Percentiles rank a stretch among this genome's conserved stretches.
These are phyloP conservation scores for Gracilaria domingensis DNA, from an alignment of 23 red algal genomes.

Conservation along the genomic window DNA sequence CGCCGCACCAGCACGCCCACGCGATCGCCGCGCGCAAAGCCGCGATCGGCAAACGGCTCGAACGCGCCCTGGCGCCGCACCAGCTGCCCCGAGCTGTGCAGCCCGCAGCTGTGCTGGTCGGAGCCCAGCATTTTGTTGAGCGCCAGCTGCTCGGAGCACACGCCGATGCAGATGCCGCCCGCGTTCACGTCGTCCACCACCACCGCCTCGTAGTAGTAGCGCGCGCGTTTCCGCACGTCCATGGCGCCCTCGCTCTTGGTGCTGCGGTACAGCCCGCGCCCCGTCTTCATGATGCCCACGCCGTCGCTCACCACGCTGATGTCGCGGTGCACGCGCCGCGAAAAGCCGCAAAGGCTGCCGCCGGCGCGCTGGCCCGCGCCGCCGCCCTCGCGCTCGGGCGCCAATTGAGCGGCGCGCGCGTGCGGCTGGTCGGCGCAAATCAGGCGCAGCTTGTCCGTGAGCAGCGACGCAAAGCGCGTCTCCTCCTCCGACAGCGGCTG, in stretches of 20 bases:
- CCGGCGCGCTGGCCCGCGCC: not conserved
- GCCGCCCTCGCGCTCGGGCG: not conserved
- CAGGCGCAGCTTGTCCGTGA: too few species aligned
- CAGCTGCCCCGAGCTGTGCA: conserved; percentile 46
- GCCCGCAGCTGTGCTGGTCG: conserved; percentile 15
- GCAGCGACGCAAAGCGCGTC: not conserved
- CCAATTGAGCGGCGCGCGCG: not conserved
- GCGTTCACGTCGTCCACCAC: conserved; percentile 32
- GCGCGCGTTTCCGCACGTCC: not conserved
- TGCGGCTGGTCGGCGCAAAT: not conserved
- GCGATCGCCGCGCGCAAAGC: conserved; percentile 24
- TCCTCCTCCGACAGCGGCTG: not conserved
- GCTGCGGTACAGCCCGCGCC: conserved; percentile 23
- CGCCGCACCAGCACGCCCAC: not conserved
- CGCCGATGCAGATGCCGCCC: conserved; percentile 51
- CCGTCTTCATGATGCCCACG: conserved; percentile 29
- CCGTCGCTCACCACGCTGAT: conserved; percentile 22
- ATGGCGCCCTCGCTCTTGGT: not conserved
- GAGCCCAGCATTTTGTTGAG: conserved; percentile 16
- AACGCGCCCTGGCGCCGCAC: conserved; percentile 19
- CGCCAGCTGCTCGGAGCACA: not conserved
- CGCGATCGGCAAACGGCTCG: not conserved
- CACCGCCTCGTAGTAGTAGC: conserved; percentile 38
- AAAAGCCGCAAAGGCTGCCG: conserved; percentile 2
- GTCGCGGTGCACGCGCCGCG: conserved; percentile 7